These are phyloP conservation scores for Lonicera japonica DNA, from an alignment of 129 eudicot species.

Conservation along the genomic window DNA sequence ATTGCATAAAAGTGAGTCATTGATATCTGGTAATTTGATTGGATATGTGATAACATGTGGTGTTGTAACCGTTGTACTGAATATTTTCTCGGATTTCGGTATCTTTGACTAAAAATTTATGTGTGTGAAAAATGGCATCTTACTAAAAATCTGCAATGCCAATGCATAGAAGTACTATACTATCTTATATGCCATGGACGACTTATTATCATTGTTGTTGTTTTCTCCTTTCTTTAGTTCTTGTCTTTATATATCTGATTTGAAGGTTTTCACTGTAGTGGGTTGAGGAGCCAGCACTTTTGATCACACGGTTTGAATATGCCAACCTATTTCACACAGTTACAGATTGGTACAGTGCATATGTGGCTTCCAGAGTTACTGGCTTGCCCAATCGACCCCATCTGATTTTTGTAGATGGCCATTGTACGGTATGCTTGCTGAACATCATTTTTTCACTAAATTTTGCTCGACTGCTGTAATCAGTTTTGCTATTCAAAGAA, in stretches of 20 bases:
- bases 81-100: too few species aligned
- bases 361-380: constrained; percentile 74
- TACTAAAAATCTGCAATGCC: too few species aligned
- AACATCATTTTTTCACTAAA: background rate
- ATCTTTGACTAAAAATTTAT: too few species aligned
- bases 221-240: background rate
- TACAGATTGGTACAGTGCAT: constrained; percentile 97
- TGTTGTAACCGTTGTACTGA: too few species aligned
- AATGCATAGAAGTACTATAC: background rate
- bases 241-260: constrained; percentile 8
- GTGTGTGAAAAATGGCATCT: background rate
- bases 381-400: constrained; percentile 88
- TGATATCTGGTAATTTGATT: too few species aligned
- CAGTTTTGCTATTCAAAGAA: background rate
- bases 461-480: background rate
- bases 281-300: constrained; percentile 93
- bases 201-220: background rate
- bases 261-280: constrained; percentile 50
- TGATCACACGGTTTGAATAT: constrained; percentile 89
- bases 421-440: constrained; percentile 51
- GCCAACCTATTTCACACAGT: constrained; percentile 92
- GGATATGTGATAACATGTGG: too few species aligned
- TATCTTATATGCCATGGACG: constrained; percentile 2
- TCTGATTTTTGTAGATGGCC: constrained; percentile 75
- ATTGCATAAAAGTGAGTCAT: too few species aligned